phyloP scores from a whole-genome alignment of 2,329 filamentous ascomycete genomes.

The Pseudogymnoascus verrucosus region DNA sequence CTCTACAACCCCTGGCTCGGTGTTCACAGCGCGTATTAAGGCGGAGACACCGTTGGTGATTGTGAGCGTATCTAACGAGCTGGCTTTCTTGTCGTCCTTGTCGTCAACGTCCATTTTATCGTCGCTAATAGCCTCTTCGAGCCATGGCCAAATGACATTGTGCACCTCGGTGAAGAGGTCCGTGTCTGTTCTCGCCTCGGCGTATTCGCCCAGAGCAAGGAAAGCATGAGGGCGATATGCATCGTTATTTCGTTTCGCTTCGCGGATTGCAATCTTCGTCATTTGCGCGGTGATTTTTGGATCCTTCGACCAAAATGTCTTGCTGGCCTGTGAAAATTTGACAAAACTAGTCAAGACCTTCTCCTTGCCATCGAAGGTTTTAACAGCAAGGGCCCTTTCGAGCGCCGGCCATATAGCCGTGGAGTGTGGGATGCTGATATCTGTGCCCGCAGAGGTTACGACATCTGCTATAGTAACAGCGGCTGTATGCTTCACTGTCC shows the following conservation, averaged over 20 bases:
- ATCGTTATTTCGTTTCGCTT: slow-evolving; percentile 89
- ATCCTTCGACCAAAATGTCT: slow-evolving; percentile 48
- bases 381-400: slow-evolving; percentile 73
- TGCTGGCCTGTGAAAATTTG: slow-evolving; percentile 62
- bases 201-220: slow-evolving; percentile 62
- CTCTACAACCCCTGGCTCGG: slow-evolving; percentile 13
- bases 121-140: slow-evolving; percentile 51
- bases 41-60: slow-evolving; percentile 26
- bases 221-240: slow-evolving; percentile 72
- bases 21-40: slow-evolving; percentile 26
- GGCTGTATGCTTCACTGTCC: slow-evolving; percentile 83
- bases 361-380: slow-evolving; percentile 92
- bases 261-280: slow-evolving; percentile 73
- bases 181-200: slow-evolving; percentile 57
- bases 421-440: slow-evolving; percentile 53
- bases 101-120: slow-evolving; percentile 55
- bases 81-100: slow-evolving; percentile 15
- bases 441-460: slow-evolving; percentile 56
- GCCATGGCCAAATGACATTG: slow-evolving; percentile 52
- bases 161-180: slow-evolving; percentile 62
- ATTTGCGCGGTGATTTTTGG: slow-evolving; percentile 50
- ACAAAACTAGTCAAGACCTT: slow-evolving; percentile 72
- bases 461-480: slow-evolving; percentile 73
- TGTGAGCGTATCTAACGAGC: slow-evolving; percentile 22
- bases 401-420: slow-evolving; percentile 71